Evolutionary conservation across 768 basidiomycete species (phyloP).

Genomic region (Tulasnella sp.): DNA sequence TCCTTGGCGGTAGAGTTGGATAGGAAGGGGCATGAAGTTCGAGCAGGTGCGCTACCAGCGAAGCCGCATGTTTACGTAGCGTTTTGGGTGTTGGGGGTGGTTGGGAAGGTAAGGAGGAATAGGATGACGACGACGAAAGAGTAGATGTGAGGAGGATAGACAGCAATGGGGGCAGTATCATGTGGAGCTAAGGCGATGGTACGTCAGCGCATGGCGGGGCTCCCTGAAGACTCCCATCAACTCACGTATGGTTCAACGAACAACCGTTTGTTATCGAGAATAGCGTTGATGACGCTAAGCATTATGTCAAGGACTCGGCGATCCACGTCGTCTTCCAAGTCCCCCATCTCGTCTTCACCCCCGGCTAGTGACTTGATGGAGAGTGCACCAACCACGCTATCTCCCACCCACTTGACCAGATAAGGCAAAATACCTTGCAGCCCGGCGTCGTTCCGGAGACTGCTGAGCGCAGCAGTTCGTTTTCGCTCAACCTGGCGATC

Average conservation of each 20-base stretch:
- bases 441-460: constrained; percentile 79
- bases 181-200: constrained; percentile 67
- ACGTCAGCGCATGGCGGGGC: not conserved
- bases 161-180: constrained; percentile 85
- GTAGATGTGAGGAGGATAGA: constrained; percentile 82
- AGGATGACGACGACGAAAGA: constrained; percentile 55
- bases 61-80: constrained; percentile 68
- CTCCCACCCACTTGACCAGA: constrained; percentile 87
- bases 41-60: constrained; percentile 70
- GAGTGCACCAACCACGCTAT: constrained; percentile 62
- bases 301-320: constrained; percentile 66
- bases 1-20: constrained; percentile 72
- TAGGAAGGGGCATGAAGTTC: constrained; percentile 80
- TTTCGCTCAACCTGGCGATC: constrained; percentile 43
- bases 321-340: constrained; percentile 43
- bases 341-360: constrained; percentile 28
- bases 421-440: constrained; percentile 86
- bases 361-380: constrained; percentile 21
- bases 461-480: constrained; percentile 80
- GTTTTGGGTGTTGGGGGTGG: constrained; percentile 31
- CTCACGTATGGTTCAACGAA: constrained; percentile 51
- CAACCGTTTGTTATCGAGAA: constrained; percentile 74
- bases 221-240: not conserved
- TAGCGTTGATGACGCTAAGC: constrained; percentile 70
- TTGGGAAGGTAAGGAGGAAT: constrained; percentile 12